These are phyloP conservation scores for Viridothelium virens DNA, from an alignment of 495 filamentous ascomycete genomes.

Conservation along the genomic window DNA sequence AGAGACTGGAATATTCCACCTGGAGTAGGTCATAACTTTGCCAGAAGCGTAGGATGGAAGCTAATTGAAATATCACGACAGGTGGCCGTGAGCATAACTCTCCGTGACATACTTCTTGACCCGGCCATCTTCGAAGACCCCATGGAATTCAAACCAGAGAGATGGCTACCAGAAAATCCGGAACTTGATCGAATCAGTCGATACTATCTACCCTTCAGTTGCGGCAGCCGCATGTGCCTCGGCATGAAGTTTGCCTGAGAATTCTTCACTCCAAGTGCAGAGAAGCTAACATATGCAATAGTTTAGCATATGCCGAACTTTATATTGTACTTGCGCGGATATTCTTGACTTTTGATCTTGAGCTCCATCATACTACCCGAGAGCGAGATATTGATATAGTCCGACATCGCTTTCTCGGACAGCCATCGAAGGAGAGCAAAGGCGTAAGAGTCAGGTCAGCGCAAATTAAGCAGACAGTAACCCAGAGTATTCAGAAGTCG, in stretches of 20 bases:
- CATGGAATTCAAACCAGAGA: constrained; percentile 16
- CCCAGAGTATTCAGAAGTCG: too few species aligned
- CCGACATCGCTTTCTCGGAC: constrained; percentile 31
- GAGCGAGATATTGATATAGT: constrained; percentile 30
- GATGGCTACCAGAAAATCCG: constrained; percentile 19
- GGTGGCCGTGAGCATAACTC: constrained; percentile 36
- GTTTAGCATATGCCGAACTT: background rate
- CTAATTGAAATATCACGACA: background rate
- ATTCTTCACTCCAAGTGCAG: background rate
- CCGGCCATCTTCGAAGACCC: constrained; percentile 10
- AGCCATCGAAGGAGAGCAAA: constrained; percentile 25
- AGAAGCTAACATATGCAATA: background rate
- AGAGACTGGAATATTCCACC: constrained; percentile 27
- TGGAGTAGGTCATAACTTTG: constrained; percentile 15
- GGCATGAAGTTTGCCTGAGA: constrained; percentile 35
- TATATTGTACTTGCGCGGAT: background rate
- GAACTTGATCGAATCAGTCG: constrained; percentile 30
- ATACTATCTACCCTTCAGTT: constrained; percentile 39
- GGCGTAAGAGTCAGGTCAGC: constrained; percentile 23
- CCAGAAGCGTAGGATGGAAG: background rate
- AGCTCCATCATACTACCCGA: constrained; percentile 16
- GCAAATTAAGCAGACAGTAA: too few species aligned
- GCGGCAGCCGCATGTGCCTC: constrained; percentile 39
- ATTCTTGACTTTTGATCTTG: background rate
- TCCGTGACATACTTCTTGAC: constrained; percentile 16